These are phyloP conservation scores for Eucalyptus microcorys DNA, from an alignment of 345 rosid genomes.

Conservation along the genomic window DNA sequence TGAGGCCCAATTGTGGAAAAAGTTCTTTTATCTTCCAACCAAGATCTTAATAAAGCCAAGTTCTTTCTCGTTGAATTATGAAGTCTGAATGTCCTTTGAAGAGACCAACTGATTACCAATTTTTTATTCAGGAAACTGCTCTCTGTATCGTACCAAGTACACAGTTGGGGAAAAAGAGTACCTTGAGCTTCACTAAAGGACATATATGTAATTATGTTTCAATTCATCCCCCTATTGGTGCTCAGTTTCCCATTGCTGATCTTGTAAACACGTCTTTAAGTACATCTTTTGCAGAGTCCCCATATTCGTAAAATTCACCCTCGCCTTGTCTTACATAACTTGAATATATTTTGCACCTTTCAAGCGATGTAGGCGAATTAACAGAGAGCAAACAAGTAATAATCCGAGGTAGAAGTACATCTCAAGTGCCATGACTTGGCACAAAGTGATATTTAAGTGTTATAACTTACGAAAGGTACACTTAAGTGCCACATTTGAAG, in stretches of 20 bases:
- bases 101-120: slow-evolving; percentile 7
- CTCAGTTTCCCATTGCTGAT: neutral
- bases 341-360: neutral
- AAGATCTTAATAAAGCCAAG: slow-evolving; percentile 52
- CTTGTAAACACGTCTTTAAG: neutral
- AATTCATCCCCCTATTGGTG: neutral
- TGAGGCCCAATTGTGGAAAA: neutral
- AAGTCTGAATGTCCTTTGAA: slow-evolving; percentile 6
- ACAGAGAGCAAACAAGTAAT: neutral
- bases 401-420: too few species aligned
- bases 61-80: slow-evolving; percentile 19
- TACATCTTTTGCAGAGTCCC: neutral
- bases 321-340: neutral
- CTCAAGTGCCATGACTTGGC: too few species aligned
- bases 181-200: neutral
- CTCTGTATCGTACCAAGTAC: neutral
- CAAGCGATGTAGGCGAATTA: neutral
- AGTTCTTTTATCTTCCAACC: slow-evolving; percentile 50
- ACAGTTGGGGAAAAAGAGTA: neutral
- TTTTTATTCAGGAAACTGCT: slow-evolving; percentile 6
- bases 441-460: too few species aligned
- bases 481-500: too few species aligned
- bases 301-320: neutral
- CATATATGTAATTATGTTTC: neutral
- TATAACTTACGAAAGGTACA: too few species aligned